Percentiles rank a stretch among this genome's conserved stretches.
phyloP scores from a whole-genome alignment of 805 yeast species.

The Cyberlindnera americana region DNA sequence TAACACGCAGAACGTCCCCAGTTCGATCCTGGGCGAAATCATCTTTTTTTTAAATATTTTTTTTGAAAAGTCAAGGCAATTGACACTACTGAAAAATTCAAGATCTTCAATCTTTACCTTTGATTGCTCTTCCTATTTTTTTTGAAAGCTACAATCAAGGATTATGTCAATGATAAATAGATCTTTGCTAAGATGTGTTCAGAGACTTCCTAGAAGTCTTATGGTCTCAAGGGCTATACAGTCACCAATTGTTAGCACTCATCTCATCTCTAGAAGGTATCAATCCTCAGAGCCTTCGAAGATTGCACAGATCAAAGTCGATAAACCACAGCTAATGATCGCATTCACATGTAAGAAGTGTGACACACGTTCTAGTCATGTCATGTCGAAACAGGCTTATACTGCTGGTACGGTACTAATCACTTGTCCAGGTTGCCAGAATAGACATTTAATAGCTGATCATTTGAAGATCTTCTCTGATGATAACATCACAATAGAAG shows the following conservation, averaged over 20 bases:
- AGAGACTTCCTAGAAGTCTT: not conserved
- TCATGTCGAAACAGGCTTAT: constrained; percentile 91
- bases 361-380: constrained; percentile 76
- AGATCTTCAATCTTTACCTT: no score
- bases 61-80: no score
- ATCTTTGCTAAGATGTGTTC: not conserved
- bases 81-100: no score
- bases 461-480: constrained; percentile 83
- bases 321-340: constrained; percentile 76
- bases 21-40: constrained; percentile 99
- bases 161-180: not conserved
- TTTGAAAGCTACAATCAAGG: no score
- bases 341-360: constrained; percentile 94
- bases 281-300: constrained; percentile 16
- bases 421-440: constrained; percentile 88
- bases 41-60: constrained; percentile 27
- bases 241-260: not conserved
- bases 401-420: constrained; percentile 80
- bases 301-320: constrained; percentile 45
- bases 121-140: no score
- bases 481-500: constrained; percentile 70
- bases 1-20: constrained; percentile 99
- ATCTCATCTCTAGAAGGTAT: constrained; percentile 6
- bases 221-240: not conserved
- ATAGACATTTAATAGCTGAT: constrained; percentile 89